These are phyloP conservation scores for Gardenia jasminoides DNA, from an alignment of 257 asterid species.

Conservation along the genomic window DNA sequence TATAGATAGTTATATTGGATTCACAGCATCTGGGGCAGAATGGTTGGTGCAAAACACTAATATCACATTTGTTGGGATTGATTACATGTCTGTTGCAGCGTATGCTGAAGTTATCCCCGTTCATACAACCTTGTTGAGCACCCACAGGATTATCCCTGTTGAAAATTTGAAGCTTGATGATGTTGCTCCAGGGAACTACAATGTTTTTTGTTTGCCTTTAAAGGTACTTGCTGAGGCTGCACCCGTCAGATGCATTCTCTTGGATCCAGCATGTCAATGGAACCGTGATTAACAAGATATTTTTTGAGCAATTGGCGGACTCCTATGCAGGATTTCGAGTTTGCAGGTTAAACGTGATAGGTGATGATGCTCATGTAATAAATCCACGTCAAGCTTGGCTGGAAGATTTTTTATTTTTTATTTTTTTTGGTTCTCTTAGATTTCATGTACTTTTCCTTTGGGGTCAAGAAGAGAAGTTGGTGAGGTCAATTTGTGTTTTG, in stretches of 20 bases:
- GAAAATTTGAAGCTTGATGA: conserved; percentile 37
- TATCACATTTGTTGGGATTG: conserved; percentile 23
- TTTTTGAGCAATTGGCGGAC: not conserved
- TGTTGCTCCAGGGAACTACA: conserved; percentile 21
- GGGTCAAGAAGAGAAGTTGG: not conserved
- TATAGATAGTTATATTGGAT: not conserved
- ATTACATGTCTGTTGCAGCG: conserved; percentile 33
- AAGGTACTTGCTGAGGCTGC: conserved; percentile 31
- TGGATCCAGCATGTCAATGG: not conserved
- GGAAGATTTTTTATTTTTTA: too few species aligned
- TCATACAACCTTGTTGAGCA: conserved; percentile 16
- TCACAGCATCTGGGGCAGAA: not conserved
- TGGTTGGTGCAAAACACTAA: not conserved
- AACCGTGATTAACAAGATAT: not conserved
- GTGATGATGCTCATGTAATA: not conserved
- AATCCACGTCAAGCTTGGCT: not conserved
- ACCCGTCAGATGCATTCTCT: conserved; percentile 40
- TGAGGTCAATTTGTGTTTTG: not conserved
- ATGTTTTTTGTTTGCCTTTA: conserved; percentile 34
- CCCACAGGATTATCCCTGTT: conserved; percentile 19
- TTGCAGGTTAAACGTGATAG: not conserved
- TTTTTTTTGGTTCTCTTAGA: not conserved
- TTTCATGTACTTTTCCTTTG: not conserved
- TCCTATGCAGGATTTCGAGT: not conserved
- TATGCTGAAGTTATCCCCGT: conserved; percentile 7